These are phyloP conservation scores for Penicillium sp. DNA, from an alignment of 2,329 filamentous ascomycete species.

Conservation along the genomic window DNA sequence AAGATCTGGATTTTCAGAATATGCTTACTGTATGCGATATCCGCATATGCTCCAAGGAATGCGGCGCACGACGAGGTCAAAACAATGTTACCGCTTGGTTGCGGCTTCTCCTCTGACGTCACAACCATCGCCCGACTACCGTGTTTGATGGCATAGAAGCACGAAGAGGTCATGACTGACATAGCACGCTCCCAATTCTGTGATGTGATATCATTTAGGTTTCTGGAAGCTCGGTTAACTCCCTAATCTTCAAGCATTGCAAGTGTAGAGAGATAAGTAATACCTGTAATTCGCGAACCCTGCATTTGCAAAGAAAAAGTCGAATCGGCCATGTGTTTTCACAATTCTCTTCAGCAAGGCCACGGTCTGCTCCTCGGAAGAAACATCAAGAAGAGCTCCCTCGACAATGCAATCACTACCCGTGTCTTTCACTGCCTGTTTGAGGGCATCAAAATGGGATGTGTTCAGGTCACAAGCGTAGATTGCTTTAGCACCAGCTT, in stretches of 20 bases:
- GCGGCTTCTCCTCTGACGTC: not conserved
- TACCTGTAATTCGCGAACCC: not conserved
- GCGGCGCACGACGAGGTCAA: not conserved
- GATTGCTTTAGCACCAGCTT: not conserved
- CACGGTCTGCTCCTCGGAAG: not conserved
- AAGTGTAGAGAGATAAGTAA: not conserved
- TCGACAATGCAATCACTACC: not conserved
- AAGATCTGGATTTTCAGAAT: not conserved
- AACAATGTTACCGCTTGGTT: not conserved
- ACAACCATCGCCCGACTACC: not conserved
- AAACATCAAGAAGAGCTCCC: not conserved
- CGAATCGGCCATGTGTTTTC: not conserved
- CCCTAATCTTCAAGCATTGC: not conserved
- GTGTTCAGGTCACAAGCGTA: not conserved
- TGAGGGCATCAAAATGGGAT: not conserved
- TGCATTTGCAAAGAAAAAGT: not conserved
- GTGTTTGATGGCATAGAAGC: not conserved
- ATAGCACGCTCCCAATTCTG: not conserved
- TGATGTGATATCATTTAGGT: not conserved
- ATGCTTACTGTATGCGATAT: not conserved
- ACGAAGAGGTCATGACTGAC: not conserved
- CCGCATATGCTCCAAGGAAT: not conserved
- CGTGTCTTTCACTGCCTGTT: not conserved
- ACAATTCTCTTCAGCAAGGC: not conserved
- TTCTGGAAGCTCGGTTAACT: not conserved